Percentiles rank a stretch among this genome's conserved stretches.
phyloP scores from a whole-genome alignment of 306 rosid species.

The Psophocarpus tetragonolobus region DNA sequence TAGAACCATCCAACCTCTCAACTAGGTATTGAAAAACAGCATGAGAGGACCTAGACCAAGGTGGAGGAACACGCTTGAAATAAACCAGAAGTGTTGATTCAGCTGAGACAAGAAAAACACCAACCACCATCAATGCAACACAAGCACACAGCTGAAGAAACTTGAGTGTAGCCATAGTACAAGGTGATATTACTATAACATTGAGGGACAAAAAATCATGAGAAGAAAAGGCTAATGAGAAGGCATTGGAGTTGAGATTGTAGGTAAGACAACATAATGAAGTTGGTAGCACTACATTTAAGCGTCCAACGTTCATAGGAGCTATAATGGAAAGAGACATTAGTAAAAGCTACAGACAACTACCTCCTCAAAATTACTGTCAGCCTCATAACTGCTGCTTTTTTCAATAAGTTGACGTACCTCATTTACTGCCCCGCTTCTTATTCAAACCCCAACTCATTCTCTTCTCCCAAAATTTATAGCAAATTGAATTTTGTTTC shows the following conservation, averaged over 20 bases:
- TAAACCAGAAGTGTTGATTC: constrained; percentile 51
- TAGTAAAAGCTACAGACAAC: constrained; percentile 40
- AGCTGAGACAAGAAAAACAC: constrained; percentile 20
- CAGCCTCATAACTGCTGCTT: constrained; percentile 61
- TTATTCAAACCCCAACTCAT: constrained; percentile 21
- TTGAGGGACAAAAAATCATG: constrained; percentile 32
- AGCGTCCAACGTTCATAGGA: background rate
- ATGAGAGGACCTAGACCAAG: constrained; percentile 45
- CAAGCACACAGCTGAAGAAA: constrained; percentile 22
- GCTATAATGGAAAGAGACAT: constrained; percentile 23
- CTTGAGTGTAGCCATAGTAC: constrained; percentile 37
- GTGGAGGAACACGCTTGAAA: constrained; percentile 49
- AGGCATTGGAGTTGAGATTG: background rate
- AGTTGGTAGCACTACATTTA: constrained; percentile 19
- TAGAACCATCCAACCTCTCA: constrained; percentile 46
- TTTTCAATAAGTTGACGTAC: constrained; percentile 35
- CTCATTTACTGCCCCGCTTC: constrained; percentile 32
- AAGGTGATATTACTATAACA: constrained; percentile 19
- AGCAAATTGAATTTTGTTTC: background rate
- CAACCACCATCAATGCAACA: constrained; percentile 30
- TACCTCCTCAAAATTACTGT: constrained; percentile 49
- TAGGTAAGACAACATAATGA: constrained; percentile 5
- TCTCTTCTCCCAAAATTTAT: background rate
- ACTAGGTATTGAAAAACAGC: constrained; percentile 55
- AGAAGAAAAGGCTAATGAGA: constrained; percentile 15